Conservation (phyloP, 345 rosid genomes). For the Toxicodendron radicans region DNA sequence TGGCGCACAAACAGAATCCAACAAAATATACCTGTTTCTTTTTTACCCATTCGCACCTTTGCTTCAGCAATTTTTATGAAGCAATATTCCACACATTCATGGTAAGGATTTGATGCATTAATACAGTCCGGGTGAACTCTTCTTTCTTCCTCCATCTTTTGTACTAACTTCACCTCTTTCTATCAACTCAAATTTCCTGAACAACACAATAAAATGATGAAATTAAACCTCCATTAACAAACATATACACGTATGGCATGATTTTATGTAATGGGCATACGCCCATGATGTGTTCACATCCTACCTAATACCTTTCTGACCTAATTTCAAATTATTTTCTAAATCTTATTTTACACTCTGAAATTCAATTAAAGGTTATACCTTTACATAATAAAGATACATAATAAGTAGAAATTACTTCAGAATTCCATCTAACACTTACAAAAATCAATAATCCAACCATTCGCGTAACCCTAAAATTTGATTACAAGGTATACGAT, state of each 20-base stretch:
- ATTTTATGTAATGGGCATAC: too few relatives aligned
- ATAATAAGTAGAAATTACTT: not conserved
- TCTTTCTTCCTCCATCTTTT: slow-evolving; percentile 44
- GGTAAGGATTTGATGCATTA: slow-evolving; percentile 74
- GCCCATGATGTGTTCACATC: too few relatives aligned
- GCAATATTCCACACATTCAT: slow-evolving; percentile 81
- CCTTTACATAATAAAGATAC: not conserved
- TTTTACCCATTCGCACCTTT: slow-evolving; percentile 36
- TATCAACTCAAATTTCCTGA: not conserved
- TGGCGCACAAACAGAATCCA: not conserved
- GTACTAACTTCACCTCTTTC: not conserved
- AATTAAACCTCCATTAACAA: not conserved
- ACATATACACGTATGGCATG: too few relatives aligned
- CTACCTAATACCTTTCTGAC: too few relatives aligned
- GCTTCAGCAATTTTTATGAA: slow-evolving; percentile 72
- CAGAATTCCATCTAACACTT: not conserved
- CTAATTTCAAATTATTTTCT: not conserved
- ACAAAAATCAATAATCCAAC: not conserved
- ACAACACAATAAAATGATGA: not conserved
- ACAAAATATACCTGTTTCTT: slow-evolving; percentile 39
- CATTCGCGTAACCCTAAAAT: slow-evolving; percentile 5
- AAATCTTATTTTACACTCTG: not conserved
- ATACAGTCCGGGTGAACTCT: slow-evolving; percentile 66
- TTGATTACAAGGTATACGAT: not conserved
- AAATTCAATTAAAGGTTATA: not conserved